These are phyloP conservation scores for Hypomyces rosellus DNA, from an alignment of 2,329 filamentous ascomycete species.

Conservation along the genomic window DNA sequence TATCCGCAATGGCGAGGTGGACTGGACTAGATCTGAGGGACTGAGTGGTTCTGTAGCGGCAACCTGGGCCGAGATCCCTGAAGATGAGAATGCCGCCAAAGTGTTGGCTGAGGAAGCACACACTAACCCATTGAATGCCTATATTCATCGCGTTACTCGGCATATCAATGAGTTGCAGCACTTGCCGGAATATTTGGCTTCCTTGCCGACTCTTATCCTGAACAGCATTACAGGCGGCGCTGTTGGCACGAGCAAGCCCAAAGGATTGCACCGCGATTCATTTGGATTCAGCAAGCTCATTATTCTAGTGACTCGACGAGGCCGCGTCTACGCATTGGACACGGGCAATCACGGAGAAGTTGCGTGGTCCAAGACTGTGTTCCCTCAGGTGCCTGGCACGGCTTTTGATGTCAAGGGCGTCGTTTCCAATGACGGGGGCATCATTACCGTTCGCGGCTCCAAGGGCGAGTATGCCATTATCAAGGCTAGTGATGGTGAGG, in stretches of 20 bases:
- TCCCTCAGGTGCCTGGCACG: slow-evolving; percentile 47
- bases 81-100: slow-evolving; percentile 67
- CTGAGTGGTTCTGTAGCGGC: slow-evolving; percentile 75
- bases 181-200: slow-evolving; percentile 66
- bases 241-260: slow-evolving; percentile 31
- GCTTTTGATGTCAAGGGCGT: slow-evolving; percentile 65
- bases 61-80: slow-evolving; percentile 70
- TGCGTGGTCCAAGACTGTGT: slow-evolving; percentile 66
- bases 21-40: slow-evolving; percentile 78
- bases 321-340: slow-evolving; percentile 74
- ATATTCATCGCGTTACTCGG: slow-evolving; percentile 76
- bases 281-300: slow-evolving; percentile 89
- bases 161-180: slow-evolving; percentile 73
- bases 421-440: slow-evolving; percentile 47
- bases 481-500: slow-evolving; percentile 46
- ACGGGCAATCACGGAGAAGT: slow-evolving; percentile 66
- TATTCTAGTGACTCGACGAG: slow-evolving; percentile 71
- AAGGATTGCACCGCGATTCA: slow-evolving; percentile 56
- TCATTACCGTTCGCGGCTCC: slow-evolving; percentile 52
- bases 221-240: slow-evolving; percentile 57
- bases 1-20: slow-evolving; percentile 71
- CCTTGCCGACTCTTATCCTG: slow-evolving; percentile 62
- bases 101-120: slow-evolving; percentile 83
- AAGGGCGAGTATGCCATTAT: slow-evolving; percentile 58
- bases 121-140: slow-evolving; percentile 73